Conservation (phyloP, 768 basidiomycete species). For the Collybia mongolica region DNA sequence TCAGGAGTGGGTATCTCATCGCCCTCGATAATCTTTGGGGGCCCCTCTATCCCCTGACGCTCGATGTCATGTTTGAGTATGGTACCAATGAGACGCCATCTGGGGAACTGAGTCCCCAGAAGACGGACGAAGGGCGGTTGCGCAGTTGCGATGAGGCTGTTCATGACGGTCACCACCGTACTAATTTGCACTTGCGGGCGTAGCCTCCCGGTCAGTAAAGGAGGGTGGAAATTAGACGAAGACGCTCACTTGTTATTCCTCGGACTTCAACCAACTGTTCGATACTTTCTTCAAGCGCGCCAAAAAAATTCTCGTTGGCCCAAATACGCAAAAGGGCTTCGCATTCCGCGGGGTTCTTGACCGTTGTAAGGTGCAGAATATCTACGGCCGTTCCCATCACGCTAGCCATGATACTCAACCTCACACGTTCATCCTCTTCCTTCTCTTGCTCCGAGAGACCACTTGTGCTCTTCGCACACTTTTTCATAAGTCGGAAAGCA, state of each 20-base stretch:
- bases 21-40: background rate
- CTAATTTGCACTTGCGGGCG: background rate
- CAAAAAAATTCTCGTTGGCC: conserved; percentile 9
- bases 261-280: conserved; percentile 2
- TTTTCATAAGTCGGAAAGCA: conserved; percentile 8
- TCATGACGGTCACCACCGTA: background rate
- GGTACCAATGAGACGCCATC: conserved; percentile 7
- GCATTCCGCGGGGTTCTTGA: conserved; percentile 3
- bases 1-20: background rate
- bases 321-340: conserved; percentile 9
- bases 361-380: background rate
- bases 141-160: background rate
- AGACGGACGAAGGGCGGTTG: conserved; percentile 3
- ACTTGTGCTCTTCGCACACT: conserved; percentile 1
- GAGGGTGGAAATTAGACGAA: background rate
- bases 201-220: background rate
- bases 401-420: background rate
- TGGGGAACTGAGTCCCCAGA: conserved; percentile 5
- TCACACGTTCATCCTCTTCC: background rate
- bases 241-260: conserved; percentile 7
- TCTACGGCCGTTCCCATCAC: background rate
- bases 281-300: conserved; percentile 8
- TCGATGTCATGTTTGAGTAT: conserved; percentile 5
- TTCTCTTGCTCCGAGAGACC: background rate
- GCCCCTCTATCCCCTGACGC: background rate